Percentiles rank a stretch among this genome's conserved stretches.
Evolutionary conservation across 176 grass and related monocot species (phyloP).

Genomic region (Aegilops umbellulata): DNA sequence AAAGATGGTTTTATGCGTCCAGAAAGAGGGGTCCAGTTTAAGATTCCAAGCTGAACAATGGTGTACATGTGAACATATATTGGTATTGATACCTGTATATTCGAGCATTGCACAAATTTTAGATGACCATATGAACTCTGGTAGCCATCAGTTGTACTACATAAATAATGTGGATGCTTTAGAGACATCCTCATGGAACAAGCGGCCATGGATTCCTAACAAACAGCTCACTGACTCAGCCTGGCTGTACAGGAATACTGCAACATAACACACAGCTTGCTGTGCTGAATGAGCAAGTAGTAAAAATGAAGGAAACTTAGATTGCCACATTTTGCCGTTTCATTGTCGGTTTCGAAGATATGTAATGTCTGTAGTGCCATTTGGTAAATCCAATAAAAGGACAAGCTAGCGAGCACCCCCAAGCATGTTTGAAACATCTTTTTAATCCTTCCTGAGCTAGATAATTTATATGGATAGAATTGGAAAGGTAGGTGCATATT

Average conservation of each 20-base stretch:
- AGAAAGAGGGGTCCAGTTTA: not conserved
- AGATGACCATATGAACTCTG: not conserved
- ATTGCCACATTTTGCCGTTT: not conserved
- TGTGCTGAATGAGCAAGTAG: not conserved
- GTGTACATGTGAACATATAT: not conserved
- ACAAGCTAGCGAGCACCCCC: not conserved
- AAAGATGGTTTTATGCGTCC: not conserved
- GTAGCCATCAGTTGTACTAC: not conserved
- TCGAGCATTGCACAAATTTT: not conserved
- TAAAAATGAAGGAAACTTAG: not conserved
- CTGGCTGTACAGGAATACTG: too few species aligned
- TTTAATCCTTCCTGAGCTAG: not conserved
- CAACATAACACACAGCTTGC: too few species aligned
- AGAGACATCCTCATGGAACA: not conserved
- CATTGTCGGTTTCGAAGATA: not conserved
- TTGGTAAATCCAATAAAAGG: not conserved
- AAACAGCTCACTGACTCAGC: too few species aligned
- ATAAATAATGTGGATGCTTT: not conserved
- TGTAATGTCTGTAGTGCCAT: not conserved
- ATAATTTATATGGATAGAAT: not conserved
- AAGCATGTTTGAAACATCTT: not conserved
- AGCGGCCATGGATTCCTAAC: not conserved
- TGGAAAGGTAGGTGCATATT: not conserved
- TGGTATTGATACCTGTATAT: not conserved
- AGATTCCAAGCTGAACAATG: not conserved